phyloP scores from a whole-genome alignment of 441 rosid genomes.

The Aquilaria agallochum region DNA sequence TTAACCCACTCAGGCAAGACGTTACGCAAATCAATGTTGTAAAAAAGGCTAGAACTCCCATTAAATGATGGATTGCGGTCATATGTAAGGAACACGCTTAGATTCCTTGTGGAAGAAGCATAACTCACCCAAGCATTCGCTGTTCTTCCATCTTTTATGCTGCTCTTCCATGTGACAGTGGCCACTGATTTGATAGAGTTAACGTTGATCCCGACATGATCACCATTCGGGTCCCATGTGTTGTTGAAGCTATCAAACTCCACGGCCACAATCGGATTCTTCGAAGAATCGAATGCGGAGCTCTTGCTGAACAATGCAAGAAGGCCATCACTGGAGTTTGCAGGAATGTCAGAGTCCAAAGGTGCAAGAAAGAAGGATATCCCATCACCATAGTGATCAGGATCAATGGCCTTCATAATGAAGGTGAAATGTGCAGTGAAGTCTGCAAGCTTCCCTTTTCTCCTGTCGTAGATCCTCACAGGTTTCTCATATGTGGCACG shows the following conservation, averaged over 20 bases:
- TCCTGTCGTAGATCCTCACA: constrained; percentile 47
- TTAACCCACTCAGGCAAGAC: constrained; percentile 36
- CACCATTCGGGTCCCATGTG: constrained; percentile 35
- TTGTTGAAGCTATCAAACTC: constrained; percentile 44
- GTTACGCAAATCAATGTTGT: constrained; percentile 31
- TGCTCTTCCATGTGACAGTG: constrained; percentile 29
- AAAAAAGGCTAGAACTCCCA: constrained; percentile 35
- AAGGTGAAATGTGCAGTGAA: constrained; percentile 53
- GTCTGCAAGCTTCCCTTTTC: constrained; percentile 30
- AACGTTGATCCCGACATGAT: constrained; percentile 50
- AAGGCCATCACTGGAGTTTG: constrained; percentile 34
- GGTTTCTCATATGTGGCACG: constrained; percentile 38
- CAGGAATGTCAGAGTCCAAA: constrained; percentile 28
- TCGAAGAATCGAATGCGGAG: constrained; percentile 13
- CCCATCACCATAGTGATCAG: constrained; percentile 31
- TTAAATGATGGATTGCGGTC: constrained; percentile 27
- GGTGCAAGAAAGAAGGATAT: constrained; percentile 49
- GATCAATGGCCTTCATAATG: constrained; percentile 12
- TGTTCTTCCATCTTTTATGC: constrained; percentile 28
- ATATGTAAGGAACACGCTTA: constrained; percentile 41
- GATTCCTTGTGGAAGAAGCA: constrained; percentile 36
- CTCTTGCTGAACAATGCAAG: constrained; percentile 33
- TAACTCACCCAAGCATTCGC: constrained; percentile 55
- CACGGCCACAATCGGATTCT: constrained; percentile 38
- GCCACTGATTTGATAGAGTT: constrained; percentile 35